Evolutionary conservation across 306 rosid species (phyloP).

Genomic region (Cicer cuneatum): DNA sequence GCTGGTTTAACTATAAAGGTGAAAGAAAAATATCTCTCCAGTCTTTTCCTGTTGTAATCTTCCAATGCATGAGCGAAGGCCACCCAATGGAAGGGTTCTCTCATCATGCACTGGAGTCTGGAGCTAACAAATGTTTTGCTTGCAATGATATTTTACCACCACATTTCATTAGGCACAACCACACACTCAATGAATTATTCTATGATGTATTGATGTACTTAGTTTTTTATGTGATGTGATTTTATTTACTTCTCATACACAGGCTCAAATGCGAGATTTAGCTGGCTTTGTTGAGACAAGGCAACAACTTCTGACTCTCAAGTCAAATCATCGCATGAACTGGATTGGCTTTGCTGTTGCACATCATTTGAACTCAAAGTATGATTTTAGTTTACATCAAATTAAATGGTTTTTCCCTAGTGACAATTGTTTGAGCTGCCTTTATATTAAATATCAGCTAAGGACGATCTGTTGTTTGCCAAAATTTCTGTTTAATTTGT

Average conservation of each 20-base stretch:
- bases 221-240: slow-evolving; percentile 26
- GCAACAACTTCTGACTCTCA: slow-evolving; percentile 84
- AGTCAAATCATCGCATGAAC: slow-evolving; percentile 98
- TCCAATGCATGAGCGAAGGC: slow-evolving; percentile 26
- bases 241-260: slow-evolving; percentile 37
- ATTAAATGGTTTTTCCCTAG: slow-evolving; percentile 28
- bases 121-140: slow-evolving; percentile 29
- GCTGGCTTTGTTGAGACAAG: slow-evolving; percentile 93
- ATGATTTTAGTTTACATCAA: slow-evolving; percentile 41
- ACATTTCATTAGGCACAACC: slow-evolving; percentile 23
- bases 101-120: slow-evolving; percentile 3
- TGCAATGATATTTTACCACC: slow-evolving; percentile 21
- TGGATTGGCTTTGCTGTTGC: slow-evolving; percentile 99
- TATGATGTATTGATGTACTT: slow-evolving; percentile 6
- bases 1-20: slow-evolving; percentile 21
- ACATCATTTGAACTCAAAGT: slow-evolving; percentile 92
- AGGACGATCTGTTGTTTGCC: slow-evolving; percentile 24
- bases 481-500: slow-evolving; percentile 27
- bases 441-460: slow-evolving; percentile 2
- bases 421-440: slow-evolving; percentile 17
- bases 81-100: slow-evolving; percentile 9
- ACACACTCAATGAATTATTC: slow-evolving; percentile 10
- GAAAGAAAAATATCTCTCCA: slow-evolving; percentile 6
- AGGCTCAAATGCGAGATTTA: slow-evolving; percentile 99
- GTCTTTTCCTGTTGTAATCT: slow-evolving; percentile 20